These are phyloP conservation scores for Vigna unguiculata DNA, from an alignment of 306 rosid species.

Conservation along the genomic window DNA sequence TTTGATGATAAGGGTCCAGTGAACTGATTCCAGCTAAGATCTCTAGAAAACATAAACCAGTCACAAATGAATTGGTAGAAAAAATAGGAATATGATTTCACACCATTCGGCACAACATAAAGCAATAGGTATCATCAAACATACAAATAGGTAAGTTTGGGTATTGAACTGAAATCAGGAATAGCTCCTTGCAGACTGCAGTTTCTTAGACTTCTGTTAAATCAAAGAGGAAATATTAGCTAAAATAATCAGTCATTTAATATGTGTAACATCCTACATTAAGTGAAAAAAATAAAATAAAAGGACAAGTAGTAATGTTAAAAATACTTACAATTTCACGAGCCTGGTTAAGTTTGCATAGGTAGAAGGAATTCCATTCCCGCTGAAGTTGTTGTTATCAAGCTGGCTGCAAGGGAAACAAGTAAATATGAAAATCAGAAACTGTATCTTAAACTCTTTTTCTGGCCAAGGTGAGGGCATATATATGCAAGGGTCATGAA, in stretches of 20 bases:
- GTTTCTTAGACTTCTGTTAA: slow-evolving; percentile 87
- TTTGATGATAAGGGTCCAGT: slow-evolving; percentile 66
- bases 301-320: neutral
- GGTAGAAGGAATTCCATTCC: slow-evolving; percentile 53
- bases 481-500: neutral
- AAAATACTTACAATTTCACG: slow-evolving; percentile 55
- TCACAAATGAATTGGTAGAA: slow-evolving; percentile 36
- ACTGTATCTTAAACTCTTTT: neutral
- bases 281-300: neutral
- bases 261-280: slow-evolving; percentile 20
- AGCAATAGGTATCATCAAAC: slow-evolving; percentile 46
- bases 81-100: slow-evolving; percentile 21
- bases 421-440: slow-evolving; percentile 19
- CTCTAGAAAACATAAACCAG: slow-evolving; percentile 63
- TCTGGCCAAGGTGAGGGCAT: slow-evolving; percentile 13
- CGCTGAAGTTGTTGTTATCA: slow-evolving; percentile 59
- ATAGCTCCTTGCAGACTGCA: slow-evolving; percentile 79
- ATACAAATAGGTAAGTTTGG: slow-evolving; percentile 72
- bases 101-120: neutral
- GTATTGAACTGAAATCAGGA: slow-evolving; percentile 74
- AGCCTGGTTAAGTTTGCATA: slow-evolving; percentile 48
- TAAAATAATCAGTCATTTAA: neutral
- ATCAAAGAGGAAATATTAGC: slow-evolving; percentile 42
- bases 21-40: slow-evolving; percentile 80
- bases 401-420: slow-evolving; percentile 54